Evolutionary conservation across 768 basidiomycete species (phyloP).

Genomic region (Galerina sulciceps): DNA sequence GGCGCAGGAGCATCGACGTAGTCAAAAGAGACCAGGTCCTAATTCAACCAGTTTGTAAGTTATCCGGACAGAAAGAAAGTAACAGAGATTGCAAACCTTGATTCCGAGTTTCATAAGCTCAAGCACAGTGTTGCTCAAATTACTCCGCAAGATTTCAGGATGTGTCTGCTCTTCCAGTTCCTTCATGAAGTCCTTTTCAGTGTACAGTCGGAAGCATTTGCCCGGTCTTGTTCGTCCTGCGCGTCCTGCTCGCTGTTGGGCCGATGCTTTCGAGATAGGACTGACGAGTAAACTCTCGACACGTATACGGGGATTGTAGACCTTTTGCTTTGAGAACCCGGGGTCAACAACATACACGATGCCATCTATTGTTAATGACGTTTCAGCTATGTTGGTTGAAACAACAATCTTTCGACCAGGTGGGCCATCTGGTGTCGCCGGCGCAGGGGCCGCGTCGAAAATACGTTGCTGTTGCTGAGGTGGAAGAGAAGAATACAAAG

Average conservation of each 20-base stretch:
- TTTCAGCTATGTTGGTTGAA: conserved; percentile 98
- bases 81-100: conserved; percentile 50
- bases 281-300: conserved; percentile 93
- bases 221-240: conserved; percentile 96
- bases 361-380: conserved; percentile 95
- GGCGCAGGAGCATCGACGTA: conserved; percentile 94
- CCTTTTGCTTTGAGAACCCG: conserved; percentile 97
- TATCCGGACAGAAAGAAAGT: neutral
- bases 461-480: conserved; percentile 96
- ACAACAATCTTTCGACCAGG: conserved; percentile 93
- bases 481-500: conserved; percentile 93
- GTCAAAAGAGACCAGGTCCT: conserved; percentile 88
- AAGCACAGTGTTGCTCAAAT: conserved; percentile 90
- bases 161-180: conserved; percentile 97
- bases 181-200: conserved; percentile 94
- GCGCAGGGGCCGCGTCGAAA: conserved; percentile 84
- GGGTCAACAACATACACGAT: conserved; percentile 99
- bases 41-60: neutral
- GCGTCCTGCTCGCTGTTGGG: conserved; percentile 95
- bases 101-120: conserved; percentile 95
- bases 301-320: conserved; percentile 96
- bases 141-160: conserved; percentile 93
- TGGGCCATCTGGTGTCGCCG: conserved; percentile 66
- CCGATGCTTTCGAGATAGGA: conserved; percentile 96
- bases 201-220: conserved; percentile 96